Base-by-base conservation (phyloP, 2,329 filamentous ascomycete species). In the Penicillium italicum region DNA sequence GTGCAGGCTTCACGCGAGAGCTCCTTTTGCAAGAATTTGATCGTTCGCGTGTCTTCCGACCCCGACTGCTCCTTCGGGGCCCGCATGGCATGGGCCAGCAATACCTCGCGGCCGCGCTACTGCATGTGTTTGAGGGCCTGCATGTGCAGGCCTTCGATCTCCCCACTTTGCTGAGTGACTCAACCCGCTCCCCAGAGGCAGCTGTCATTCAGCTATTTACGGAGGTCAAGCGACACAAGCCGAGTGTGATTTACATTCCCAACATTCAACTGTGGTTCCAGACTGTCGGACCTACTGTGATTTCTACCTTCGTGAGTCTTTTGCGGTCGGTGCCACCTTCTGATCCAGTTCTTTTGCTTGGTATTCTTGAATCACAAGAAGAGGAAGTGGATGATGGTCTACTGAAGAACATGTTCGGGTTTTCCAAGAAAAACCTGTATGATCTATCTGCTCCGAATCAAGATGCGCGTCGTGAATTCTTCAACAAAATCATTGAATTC, bases 81-180 rank as follows among this genome's bases (percentile, higher is more conserved):
- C 72, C 81, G 10, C 80, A 85, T 42, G 94, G 94, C 10, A 97
- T 97, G 93, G 94, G 95, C 0, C 95, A 99, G 70, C 84, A 87
- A 46, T 97, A 99, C 66, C 79, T 99, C 37, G 86, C 90, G 30
- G 86, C 87, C 45, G 94, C 93, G 5, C 78, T 97, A 49, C 78
- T 97, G 61, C 91, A 96, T 72, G 87, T 96, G 69, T 88, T 99
- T 52, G 94, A 99, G 74, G 91, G 92, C 26, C 82, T 97, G 2
- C 91, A 97, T 74, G 90, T 99, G 3, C 92, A 97, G 71, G 91
- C 89, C 51, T 96, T 99, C 72, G 95, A 97, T 72, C 81, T 99
- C 55, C 86, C 92, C 0, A 94, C 89, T 16, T 80, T 99, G 54
- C 80, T 96, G 56, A 90, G 88, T 55, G 94, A 99, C 69, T 85